These are phyloP conservation scores for Triadica sebifera DNA, from an alignment of 345 rosid species.

Conservation along the genomic window DNA sequence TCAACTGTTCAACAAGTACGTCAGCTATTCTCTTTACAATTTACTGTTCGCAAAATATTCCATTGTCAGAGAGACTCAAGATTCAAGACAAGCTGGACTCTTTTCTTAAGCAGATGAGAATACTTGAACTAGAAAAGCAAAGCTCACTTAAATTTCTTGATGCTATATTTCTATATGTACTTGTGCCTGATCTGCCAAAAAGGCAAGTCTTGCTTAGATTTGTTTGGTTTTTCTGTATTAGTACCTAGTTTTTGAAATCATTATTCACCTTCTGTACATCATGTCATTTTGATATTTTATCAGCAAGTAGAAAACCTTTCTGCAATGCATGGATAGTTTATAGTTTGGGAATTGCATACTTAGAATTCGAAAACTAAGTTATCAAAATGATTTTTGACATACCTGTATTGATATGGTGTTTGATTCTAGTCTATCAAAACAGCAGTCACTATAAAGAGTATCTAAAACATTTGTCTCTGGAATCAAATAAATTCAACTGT, in stretches of 20 bases:
- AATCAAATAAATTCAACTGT: neutral
- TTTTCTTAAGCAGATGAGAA: conserved; percentile 46
- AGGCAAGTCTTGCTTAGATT: conserved; percentile 42
- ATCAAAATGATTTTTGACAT: neutral
- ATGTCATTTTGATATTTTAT: neutral
- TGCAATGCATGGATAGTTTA: neutral
- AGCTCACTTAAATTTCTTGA: conserved; percentile 35
- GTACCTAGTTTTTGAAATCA: neutral
- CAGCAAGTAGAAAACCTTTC: neutral
- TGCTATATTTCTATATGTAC: conserved; percentile 64
- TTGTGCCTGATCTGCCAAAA: conserved; percentile 90
- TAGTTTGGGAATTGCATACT: too few relatives aligned
- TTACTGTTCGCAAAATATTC: conserved; percentile 60
- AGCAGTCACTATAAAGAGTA: neutral
- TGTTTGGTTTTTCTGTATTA: neutral
- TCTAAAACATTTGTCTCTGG: neutral
- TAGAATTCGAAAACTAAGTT: neutral
- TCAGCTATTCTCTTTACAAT: conserved; percentile 63
- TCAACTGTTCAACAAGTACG: conserved; percentile 63
- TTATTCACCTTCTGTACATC: neutral
- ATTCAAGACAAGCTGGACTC: conserved; percentile 59
- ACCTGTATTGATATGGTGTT: neutral
- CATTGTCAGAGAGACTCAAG: conserved; percentile 50
- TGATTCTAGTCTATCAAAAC: neutral
- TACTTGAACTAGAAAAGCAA: conserved; percentile 26